Percentiles rank a stretch among this genome's conserved stretches.
Conservation (phyloP, 148 eudicot genomes). For the Rhododendron williamsianum region DNA sequence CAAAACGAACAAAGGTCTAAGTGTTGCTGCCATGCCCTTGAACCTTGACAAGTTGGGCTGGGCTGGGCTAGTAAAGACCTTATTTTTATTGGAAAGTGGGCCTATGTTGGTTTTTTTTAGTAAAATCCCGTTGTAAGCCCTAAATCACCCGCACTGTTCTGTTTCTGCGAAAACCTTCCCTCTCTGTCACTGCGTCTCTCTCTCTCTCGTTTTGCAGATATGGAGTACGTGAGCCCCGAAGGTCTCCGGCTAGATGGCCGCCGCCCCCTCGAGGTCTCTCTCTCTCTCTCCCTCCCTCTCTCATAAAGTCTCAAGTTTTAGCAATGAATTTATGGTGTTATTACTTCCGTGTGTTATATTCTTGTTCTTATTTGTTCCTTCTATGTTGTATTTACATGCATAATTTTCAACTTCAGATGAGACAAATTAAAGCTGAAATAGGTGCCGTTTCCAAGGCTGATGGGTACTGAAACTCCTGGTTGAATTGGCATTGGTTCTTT, state of each 20-base stretch:
- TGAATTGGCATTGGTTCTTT: not conserved
- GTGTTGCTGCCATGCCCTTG: no score
- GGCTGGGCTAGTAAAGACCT: not conserved
- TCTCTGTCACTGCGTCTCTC: not conserved
- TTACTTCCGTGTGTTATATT: not conserved
- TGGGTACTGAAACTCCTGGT: conserved; percentile 33
- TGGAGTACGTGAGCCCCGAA: conserved; percentile 92
- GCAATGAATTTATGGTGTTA: not conserved
- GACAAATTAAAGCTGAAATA: conserved; percentile 78
- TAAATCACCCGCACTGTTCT: not conserved
- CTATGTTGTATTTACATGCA: not conserved
- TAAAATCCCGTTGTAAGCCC: not conserved
- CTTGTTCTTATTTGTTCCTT: not conserved
- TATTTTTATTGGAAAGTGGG: not conserved
- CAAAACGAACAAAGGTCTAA: no score
- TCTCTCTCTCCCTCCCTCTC: not conserved
- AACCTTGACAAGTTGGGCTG: not conserved
- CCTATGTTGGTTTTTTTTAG: not conserved
- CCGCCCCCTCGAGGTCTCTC: conserved; percentile 74
- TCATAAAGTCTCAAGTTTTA: no score
- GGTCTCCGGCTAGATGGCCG: conserved; percentile 88
- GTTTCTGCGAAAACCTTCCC: not conserved
- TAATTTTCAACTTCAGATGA: conserved; percentile 41
- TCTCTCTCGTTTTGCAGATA: conserved; percentile 16
- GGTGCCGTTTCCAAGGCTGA: conserved; percentile 70